These are phyloP conservation scores for Alternaria sp. DNA, from an alignment of 2,329 filamentous ascomycete species.

Conservation along the genomic window DNA sequence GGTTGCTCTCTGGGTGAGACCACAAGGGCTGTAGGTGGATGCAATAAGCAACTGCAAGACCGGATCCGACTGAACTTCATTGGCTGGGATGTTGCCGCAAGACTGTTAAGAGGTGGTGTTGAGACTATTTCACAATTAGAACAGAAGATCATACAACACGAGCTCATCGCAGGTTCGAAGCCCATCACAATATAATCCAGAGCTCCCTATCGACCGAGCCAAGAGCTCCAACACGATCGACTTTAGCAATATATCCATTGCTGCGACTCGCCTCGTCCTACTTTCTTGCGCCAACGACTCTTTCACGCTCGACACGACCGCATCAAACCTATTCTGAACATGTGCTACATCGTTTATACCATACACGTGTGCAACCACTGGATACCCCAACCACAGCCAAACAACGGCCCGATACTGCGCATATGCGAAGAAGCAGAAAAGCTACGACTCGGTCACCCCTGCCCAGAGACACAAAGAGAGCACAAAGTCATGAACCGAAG, in stretches of 20 bases:
- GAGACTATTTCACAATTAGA: conserved; percentile 12
- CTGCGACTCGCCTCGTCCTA: neutral
- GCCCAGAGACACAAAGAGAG: conserved; percentile 39
- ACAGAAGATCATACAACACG: conserved; percentile 6
- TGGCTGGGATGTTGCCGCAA: conserved; percentile 13
- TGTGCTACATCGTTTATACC: conserved; percentile 48
- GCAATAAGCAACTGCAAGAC: neutral
- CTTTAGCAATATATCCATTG: neutral
- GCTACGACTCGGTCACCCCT: conserved; percentile 38
- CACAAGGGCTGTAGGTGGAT: conserved; percentile 1
- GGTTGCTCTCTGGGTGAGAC: neutral
- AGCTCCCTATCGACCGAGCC: neutral
- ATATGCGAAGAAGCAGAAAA: conserved; percentile 43
- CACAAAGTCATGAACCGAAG: conserved; percentile 45
- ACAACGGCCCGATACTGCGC: conserved; percentile 39
- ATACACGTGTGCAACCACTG: conserved; percentile 46
- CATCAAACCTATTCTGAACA: conserved; percentile 17
- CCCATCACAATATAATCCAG: conserved; percentile 1
- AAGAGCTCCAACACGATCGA: neutral
- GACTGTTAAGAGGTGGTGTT: conserved; percentile 14
- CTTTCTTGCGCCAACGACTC: neutral
- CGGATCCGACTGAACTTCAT: conserved; percentile 6
- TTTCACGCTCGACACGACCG: neutral
- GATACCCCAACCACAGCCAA: conserved; percentile 41
- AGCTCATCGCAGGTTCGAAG: conserved; percentile 3